A percentile compares a stretch with the other conserved stretches of the same genome.
phyloP scores from a whole-genome alignment of 148 eudicot genomes.

The Chenopodium album region DNA sequence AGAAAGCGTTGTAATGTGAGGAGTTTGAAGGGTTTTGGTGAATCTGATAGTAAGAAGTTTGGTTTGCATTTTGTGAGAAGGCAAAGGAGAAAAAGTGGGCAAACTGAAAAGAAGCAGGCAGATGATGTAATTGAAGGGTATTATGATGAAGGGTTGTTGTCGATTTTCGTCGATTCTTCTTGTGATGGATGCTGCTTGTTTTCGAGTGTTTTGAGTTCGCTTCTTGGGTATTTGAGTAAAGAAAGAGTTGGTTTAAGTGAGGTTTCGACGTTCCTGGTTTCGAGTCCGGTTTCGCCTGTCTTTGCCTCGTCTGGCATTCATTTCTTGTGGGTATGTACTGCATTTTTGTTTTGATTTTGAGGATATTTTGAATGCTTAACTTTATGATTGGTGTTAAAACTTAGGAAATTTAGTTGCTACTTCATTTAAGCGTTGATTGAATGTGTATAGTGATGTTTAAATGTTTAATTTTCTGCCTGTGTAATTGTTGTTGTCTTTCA shows the following conservation, averaged over 20 bases:
- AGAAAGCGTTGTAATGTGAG: constrained; percentile 44
- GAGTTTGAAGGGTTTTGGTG: background rate
- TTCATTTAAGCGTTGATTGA: background rate
- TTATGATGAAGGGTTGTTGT: constrained; percentile 19
- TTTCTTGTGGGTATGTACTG: constrained; percentile 44
- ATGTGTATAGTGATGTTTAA: background rate
- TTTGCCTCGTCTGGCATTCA: constrained; percentile 51
- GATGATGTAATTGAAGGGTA: background rate
- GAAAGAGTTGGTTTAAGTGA: constrained; percentile 28
- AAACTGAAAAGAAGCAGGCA: background rate
- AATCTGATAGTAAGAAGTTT: constrained; percentile 31
- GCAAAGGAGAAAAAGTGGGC: constrained; percentile 31
- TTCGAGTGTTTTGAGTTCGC: constrained; percentile 40
- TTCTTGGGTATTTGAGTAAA: constrained; percentile 44
- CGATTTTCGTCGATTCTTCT: constrained; percentile 33
- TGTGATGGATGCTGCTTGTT: constrained; percentile 30
- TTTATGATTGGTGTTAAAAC: background rate
- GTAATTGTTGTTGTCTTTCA: constrained; percentile 24
- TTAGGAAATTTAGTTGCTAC: background rate
- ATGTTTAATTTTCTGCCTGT: background rate
- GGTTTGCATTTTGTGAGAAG: constrained; percentile 56
- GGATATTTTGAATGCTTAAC: background rate
- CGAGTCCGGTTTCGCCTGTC: constrained; percentile 37
- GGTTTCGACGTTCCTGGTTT: constrained; percentile 38
- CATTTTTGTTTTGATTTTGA: background rate